phyloP scores from a whole-genome alignment of 1,284 basidiomycete genomes.

The Cerioporus squamosus region DNA sequence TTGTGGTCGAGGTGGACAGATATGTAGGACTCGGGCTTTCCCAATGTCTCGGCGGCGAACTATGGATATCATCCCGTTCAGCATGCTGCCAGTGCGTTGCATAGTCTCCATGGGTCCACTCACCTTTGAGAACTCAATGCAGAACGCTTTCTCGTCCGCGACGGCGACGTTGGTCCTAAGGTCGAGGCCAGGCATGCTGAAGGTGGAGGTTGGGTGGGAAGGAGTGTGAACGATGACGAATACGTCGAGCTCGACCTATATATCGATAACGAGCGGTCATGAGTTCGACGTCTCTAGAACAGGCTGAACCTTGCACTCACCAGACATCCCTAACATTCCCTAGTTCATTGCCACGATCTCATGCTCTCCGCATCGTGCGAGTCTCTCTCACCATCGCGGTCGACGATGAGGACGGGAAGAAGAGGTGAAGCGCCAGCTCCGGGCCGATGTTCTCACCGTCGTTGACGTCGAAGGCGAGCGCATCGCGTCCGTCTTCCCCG shows the following conservation, averaged over 20 bases:
- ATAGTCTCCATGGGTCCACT: background rate
- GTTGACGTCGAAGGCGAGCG: background rate
- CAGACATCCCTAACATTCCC: background rate
- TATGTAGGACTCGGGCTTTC: conserved; percentile 59
- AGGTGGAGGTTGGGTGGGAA: background rate
- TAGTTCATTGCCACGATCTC: background rate
- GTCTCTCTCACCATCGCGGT: background rate
- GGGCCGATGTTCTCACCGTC: conserved; percentile 1
- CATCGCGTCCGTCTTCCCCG: background rate
- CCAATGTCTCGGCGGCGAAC: conserved; percentile 52
- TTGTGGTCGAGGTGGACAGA: conserved; percentile 56
- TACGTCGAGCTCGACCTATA: background rate
- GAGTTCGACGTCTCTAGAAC: background rate
- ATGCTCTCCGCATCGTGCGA: background rate
- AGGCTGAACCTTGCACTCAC: background rate
- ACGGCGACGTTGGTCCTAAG: conserved; percentile 65
- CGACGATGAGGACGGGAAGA: background rate
- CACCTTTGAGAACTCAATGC: conserved; percentile 66
- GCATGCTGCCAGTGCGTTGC: background rate
- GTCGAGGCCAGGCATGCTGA: conserved; percentile 57
- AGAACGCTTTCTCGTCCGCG: conserved; percentile 54
- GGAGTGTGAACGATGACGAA: background rate
- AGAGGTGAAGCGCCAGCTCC: background rate
- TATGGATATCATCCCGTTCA: conserved; percentile 23
- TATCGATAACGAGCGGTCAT: conserved; percentile 4